phyloP scores from a whole-genome alignment of 176 grass and related monocot genomes.

The Thinopyrum elongatum region DNA sequence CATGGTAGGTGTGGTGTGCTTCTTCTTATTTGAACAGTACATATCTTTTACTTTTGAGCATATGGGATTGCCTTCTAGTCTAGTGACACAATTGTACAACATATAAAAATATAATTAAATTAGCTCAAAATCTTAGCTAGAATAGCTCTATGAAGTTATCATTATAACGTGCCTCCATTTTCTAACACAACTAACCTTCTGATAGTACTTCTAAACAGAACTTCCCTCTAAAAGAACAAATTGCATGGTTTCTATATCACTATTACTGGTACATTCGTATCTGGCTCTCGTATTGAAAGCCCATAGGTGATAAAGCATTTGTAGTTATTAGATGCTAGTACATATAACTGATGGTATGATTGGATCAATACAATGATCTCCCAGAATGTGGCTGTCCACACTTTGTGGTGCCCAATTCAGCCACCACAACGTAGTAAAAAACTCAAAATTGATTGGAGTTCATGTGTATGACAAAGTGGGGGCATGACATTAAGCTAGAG shows the following conservation, averaged over 20 bases:
- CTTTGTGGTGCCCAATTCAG: background rate
- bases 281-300: background rate
- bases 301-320: background rate
- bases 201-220: background rate
- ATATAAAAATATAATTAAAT: background rate
- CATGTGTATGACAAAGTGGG: background rate
- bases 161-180: background rate
- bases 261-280: background rate
- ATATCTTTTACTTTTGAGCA: no score
- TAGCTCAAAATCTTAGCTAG: background rate
- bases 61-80: no score
- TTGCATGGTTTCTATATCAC: background rate
- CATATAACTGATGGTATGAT: background rate
- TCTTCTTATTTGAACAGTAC: no score
- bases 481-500: background rate
- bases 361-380: background rate
- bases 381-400: background rate
- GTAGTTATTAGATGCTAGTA: background rate
- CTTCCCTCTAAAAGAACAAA: background rate
- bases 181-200: background rate
- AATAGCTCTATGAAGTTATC: background rate
- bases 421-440: background rate
- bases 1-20: no score
- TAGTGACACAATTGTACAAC: background rate
- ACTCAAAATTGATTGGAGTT: background rate